These are phyloP conservation scores for Pelagomonas calceolata DNA, from an alignment of 108 stramenopile genomes.

Conservation along the genomic window DNA sequence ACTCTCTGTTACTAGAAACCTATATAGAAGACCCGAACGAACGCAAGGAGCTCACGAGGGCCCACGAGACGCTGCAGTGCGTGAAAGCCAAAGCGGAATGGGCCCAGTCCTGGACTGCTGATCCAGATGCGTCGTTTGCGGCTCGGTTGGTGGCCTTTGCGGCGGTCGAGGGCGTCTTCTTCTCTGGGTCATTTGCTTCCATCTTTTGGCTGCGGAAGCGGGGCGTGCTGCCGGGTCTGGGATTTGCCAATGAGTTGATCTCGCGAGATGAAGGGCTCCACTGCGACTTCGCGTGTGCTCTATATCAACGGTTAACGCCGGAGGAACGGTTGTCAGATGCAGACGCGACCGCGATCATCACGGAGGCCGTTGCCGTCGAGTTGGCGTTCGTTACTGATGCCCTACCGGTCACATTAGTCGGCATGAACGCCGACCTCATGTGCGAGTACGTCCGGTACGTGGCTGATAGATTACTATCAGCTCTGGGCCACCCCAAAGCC, in stretches of 20 bases:
- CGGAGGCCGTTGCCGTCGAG: constrained; percentile 73
- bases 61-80: constrained; percentile 59
- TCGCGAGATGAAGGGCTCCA: constrained; percentile 82
- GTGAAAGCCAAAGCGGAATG: constrained; percentile 69
- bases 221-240: constrained; percentile 76
- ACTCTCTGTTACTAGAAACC: constrained; percentile 69
- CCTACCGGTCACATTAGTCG: constrained; percentile 73
- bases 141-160: constrained; percentile 80
- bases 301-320: constrained; percentile 76
- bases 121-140: constrained; percentile 51
- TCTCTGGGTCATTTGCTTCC: constrained; percentile 76
- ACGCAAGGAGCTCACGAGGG: constrained; percentile 51
- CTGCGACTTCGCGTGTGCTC: constrained; percentile 87
- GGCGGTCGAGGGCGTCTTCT: constrained; percentile 81
- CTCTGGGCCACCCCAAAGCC: constrained; percentile 60
- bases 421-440: constrained; percentile 80
- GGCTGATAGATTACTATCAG: constrained; percentile 64
- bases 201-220: constrained; percentile 85
- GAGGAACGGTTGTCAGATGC: constrained; percentile 52
- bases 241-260: constrained; percentile 83
- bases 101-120: constrained; percentile 65
- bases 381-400: constrained; percentile 80
- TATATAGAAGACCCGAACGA: constrained; percentile 66
- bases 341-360: constrained; percentile 66
- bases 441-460: constrained; percentile 81